Evolutionary conservation across 495 filamentous ascomycete species (phyloP), one percentile per base, ranked within the genome.

Genomic region (Penicillium bialowiezense): DNA sequence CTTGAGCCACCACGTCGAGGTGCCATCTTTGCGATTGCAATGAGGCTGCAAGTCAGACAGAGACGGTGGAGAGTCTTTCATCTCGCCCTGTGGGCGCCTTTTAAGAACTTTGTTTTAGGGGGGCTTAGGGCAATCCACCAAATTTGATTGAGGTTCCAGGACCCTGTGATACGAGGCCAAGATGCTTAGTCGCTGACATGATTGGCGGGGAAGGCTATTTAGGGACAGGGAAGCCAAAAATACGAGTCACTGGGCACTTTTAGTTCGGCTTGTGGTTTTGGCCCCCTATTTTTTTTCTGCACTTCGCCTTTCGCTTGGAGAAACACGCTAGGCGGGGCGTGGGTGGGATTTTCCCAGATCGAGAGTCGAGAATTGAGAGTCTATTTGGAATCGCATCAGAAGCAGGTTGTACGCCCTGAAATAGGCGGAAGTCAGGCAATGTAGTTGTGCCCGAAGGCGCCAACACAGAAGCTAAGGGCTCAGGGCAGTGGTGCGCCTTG

Each of bases 1-100:
- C 56, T 23, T 52, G 52, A 51, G 18, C 52, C 38, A 42, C 56
- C 52, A 13, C 57, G 53, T 40, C 54, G 54, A 32, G 48, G 57
- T 1, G 57, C 41, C 50, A 55, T 56, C 41, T 37, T 44, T 26
- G 23, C 23, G 23, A 26, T 5, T 14, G 9, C 19, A 12, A 39
- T 38, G 19, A n/a, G 15, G 0, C 18, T 4, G 10, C 7, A 4
- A 32, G 12, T 32, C 12, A 32, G 29, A 32, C 29, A 10, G 12
- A 32, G 7, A 7, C 12, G 5, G 29, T 10, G 12, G 12, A 32
- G 10, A 32, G 7, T 32, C 12, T 23, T 28, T n/a, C 17, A 44
- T 7, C 17, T 33, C 28, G 20, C 45, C 24, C 14, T 24, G 15
- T 17, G 18, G 6, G 34, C 23, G 15, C 12, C 24, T 14, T 48